Conservation (phyloP, 2,329 filamentous ascomycete genomes). For the Tolypocladium album region DNA sequence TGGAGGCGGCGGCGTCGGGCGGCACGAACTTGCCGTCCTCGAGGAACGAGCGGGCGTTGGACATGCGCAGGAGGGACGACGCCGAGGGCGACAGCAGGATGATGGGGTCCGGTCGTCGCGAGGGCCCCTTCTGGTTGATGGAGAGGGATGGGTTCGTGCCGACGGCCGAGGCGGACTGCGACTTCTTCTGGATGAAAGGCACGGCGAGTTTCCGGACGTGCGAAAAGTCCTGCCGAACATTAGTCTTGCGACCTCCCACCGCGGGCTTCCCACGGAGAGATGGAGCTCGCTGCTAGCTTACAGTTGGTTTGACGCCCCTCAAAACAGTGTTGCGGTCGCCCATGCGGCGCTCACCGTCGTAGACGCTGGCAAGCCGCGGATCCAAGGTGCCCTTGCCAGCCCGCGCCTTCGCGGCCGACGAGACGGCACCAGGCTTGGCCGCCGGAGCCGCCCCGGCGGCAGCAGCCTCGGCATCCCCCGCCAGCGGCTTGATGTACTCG, state of each 20-base stretch:
- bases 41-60: slow-evolving; percentile 92
- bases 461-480: slow-evolving; percentile 45
- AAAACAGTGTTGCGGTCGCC: slow-evolving; percentile 86
- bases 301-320: slow-evolving; percentile 78
- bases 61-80: slow-evolving; percentile 87
- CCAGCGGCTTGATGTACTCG: slow-evolving; percentile 82
- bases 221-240: slow-evolving; percentile 69
- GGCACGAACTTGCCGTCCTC: slow-evolving; percentile 73
- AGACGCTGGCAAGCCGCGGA: slow-evolving; percentile 76
- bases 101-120: slow-evolving; percentile 64
- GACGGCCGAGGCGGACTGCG: slow-evolving; percentile 27
- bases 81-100: slow-evolving; percentile 95
- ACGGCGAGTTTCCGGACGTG: slow-evolving; percentile 80
- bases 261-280: not conserved
- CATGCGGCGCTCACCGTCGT: slow-evolving; percentile 82
- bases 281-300: slow-evolving; percentile 30
- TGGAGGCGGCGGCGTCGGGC: slow-evolving; percentile 56
- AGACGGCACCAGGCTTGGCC: slow-evolving; percentile 24
- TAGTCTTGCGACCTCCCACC: not conserved
- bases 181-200: slow-evolving; percentile 59
- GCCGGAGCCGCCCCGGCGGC: slow-evolving; percentile 29
- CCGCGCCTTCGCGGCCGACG: slow-evolving; percentile 34
- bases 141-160: slow-evolving; percentile 35
- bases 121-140: slow-evolving; percentile 41
- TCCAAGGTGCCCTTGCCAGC: slow-evolving; percentile 60